Percentiles rank a stretch among this genome's conserved stretches.
phyloP scores from a whole-genome alignment of 192 early-diverging fungal genomes.

The Diversispora eburnea region DNA sequence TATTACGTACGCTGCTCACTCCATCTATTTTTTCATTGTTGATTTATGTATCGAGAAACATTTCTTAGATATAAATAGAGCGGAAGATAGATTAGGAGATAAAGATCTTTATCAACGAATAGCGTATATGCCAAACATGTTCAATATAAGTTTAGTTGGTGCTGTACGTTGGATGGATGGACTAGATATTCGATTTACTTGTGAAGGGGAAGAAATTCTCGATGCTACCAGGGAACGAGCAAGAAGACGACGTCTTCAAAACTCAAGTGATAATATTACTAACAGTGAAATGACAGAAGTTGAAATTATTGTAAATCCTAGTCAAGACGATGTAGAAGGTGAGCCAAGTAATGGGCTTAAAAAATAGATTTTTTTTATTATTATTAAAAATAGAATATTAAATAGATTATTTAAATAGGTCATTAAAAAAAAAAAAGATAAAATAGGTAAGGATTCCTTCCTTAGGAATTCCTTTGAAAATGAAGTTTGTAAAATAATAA shows the following conservation, averaged over 20 bases:
- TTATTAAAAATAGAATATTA: too few species aligned
- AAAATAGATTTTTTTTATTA: too few species aligned
- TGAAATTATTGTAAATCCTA: too few species aligned
- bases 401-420: too few species aligned
- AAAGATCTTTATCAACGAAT: conserved; percentile 38
- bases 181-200: conserved; percentile 34
- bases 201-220: background rate
- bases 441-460: too few species aligned
- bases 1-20: conserved; percentile 53
- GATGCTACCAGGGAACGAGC: background rate
- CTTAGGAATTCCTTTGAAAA: too few species aligned
- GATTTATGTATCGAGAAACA: conserved; percentile 43
- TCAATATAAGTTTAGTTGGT: conserved; percentile 39
- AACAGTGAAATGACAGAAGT: too few species aligned
- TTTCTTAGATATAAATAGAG: conserved; percentile 28
- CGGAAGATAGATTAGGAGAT: conserved; percentile 33
- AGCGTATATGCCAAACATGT: conserved; percentile 41
- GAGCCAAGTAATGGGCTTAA: too few species aligned
- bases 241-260: background rate
- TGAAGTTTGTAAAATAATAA: too few species aligned
- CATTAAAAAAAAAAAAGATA: too few species aligned
- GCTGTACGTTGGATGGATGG: conserved; percentile 42
- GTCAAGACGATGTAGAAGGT: too few species aligned
- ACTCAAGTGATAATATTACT: too few species aligned
- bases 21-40: conserved; percentile 51